These are phyloP conservation scores for Neurospora discreta DNA, from an alignment of 495 filamentous ascomycete species.

Conservation along the genomic window DNA sequence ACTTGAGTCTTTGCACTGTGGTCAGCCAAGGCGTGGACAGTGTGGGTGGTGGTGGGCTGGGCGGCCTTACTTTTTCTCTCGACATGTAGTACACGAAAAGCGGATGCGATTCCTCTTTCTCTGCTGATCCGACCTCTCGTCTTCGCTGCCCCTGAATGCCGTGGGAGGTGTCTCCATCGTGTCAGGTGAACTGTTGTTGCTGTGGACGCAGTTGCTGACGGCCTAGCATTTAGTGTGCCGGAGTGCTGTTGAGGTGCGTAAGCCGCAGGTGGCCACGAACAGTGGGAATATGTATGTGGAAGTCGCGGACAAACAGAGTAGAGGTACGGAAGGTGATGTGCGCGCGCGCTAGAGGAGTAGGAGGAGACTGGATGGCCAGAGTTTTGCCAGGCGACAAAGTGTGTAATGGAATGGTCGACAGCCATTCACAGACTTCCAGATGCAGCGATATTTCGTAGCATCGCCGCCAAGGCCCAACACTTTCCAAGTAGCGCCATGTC, in stretches of 20 bases:
- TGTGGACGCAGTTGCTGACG: not conserved
- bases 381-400: not conserved
- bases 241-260: not conserved
- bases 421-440: not conserved
- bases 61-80: slow-evolving; percentile 36
- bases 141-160: not conserved
- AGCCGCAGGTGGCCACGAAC: not conserved
- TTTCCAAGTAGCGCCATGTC: not conserved
- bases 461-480: not conserved
- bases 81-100: slow-evolving; percentile 43
- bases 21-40: not conserved
- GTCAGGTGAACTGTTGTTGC: too few relatives aligned
- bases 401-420: not conserved
- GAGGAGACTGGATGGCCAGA: not conserved
- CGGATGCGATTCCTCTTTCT: slow-evolving; percentile 43
- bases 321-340: not conserved
- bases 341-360: not conserved
- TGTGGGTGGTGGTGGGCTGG: too few relatives aligned
- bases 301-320: not conserved
- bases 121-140: slow-evolving; percentile 1
- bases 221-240: not conserved
- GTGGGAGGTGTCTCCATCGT: not conserved
- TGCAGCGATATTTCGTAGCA: not conserved
- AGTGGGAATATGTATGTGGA: not conserved
- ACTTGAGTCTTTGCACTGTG: slow-evolving; percentile 33